These are phyloP conservation scores for Letharia lupina DNA, from an alignment of 495 filamentous ascomycete species.

Conservation along the genomic window DNA sequence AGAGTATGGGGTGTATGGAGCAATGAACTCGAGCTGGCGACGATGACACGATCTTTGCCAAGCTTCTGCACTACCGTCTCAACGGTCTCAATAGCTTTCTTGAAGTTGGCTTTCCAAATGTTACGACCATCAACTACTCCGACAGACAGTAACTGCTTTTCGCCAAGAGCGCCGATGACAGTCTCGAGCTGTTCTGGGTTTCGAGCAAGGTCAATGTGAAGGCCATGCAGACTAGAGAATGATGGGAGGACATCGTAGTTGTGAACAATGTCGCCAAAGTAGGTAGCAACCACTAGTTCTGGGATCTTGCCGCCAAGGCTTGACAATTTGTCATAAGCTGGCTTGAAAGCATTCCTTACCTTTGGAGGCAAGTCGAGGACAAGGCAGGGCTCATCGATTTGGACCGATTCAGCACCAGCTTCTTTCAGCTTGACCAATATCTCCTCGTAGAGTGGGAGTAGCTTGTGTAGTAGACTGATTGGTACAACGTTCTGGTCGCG, in stretches of 20 bases:
- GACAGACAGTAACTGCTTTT: constrained; percentile 79
- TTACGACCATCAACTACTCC: constrained; percentile 98
- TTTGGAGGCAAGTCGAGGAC: constrained; percentile 83
- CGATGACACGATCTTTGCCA: constrained; percentile 90
- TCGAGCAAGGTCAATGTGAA: constrained; percentile 94
- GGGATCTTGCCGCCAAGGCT: constrained; percentile 68
- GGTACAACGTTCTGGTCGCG: constrained; percentile 84
- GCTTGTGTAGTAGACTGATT: constrained; percentile 83
- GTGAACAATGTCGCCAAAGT: constrained; percentile 99
- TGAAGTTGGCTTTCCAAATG: constrained; percentile 99
- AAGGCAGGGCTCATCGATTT: constrained; percentile 95
- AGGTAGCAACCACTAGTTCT: constrained; percentile 79
- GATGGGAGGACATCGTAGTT: constrained; percentile 80
- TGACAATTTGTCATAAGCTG: constrained; percentile 81
- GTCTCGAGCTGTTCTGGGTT: constrained; percentile 91
- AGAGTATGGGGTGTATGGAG: constrained; percentile 97
- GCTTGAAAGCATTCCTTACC: constrained; percentile 95
- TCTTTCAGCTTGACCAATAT: constrained; percentile 85
- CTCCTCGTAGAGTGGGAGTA: constrained; percentile 87
- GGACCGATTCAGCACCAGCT: constrained; percentile 87
- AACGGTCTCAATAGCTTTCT: constrained; percentile 77
- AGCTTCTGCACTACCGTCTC: constrained; percentile 86
- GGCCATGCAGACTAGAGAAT: constrained; percentile 60
- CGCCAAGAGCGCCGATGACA: constrained; percentile 65
- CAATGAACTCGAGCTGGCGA: constrained; percentile 92